phyloP scores from a whole-genome alignment of 257 asterid genomes.

The Schizonepeta tenuifolia region DNA sequence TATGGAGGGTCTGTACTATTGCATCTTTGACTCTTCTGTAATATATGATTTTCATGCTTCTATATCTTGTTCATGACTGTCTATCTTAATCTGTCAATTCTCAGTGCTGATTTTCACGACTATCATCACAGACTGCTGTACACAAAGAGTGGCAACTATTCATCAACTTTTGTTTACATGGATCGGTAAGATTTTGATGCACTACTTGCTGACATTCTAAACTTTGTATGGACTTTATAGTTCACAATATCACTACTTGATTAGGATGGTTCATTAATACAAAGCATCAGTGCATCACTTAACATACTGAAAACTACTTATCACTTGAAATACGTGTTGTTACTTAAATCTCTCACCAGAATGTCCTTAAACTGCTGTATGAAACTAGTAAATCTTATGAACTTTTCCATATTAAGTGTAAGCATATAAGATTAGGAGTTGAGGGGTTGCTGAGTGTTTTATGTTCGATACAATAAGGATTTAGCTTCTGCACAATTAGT shows the following conservation, averaged over 20 bases:
- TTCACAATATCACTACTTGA: background rate
- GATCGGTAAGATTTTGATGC: constrained; percentile 69
- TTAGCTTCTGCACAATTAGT: background rate
- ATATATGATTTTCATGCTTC: constrained; percentile 9
- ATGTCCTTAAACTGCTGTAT: background rate
- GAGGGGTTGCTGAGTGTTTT: background rate
- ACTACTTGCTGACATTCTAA: constrained; percentile 13
- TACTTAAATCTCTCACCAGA: constrained; percentile 5
- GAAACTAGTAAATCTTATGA: background rate
- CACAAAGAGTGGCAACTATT: constrained; percentile 95
- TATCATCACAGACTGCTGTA: constrained; percentile 96
- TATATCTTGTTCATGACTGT: constrained; percentile 30
- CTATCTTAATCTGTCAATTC: constrained; percentile 33
- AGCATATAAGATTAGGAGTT: constrained; percentile 6
- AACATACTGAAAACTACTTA: background rate
- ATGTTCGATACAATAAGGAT: too few species aligned
- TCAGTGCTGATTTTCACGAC: constrained; percentile 98
- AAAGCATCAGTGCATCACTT: constrained; percentile 12
- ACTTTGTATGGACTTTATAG: background rate
- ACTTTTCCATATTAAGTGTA: constrained; percentile 1
- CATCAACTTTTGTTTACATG: constrained; percentile 97
- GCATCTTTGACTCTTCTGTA: constrained; percentile 5
- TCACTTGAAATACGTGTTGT: background rate
- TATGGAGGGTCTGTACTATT: constrained; percentile 85
- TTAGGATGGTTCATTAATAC: background rate